Evolutionary conservation across 805 yeast species (phyloP), one percentile per base, ranked within the genome.

Genomic region (Wickerhamomyces canadensis): DNA sequence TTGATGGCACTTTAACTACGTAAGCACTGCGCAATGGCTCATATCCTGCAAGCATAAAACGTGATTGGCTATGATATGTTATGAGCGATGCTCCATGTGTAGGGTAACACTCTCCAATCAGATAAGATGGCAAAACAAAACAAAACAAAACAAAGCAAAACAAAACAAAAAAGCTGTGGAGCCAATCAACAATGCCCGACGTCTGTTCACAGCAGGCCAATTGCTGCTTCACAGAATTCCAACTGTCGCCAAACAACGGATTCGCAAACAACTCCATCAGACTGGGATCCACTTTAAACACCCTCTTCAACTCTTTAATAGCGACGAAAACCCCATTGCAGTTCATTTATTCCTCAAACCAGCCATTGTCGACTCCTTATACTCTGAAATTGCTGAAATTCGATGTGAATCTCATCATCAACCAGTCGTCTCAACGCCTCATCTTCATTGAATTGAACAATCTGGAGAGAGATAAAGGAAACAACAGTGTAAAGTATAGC

Each of bases 331-430:
- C 32, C 13, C 12, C 31, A 27, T 6, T 8, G 5, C 32, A 29
- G 23, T 29, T 29, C 15, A 15, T n/a, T 6, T 29, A 29, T 13
- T 29, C 32, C 7, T 12, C 24, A 4, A 18, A 29, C 9, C 6
- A 14, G 32, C 32, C 32, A 5, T n/a, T 29, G 16, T 29, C 32
- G 10, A 29, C 32, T 7, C 32, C 32, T 5, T 29, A 29, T 23
- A 19, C 18, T 12, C 12, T 29, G 17, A 29, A 19, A 13, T 11
- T 29, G 11, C 8, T n/a, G 9, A 19, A 11, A 6, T 19, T 19
- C 23, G n/a, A 29, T 6, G 13, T 29, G 15, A 29, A 29, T n/a
- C 23, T 29, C 7, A 11, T 29, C 15, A 19, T 29, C 16, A 29
- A 29, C 16, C 32, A 29, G 16, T 7, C 24, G 6, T 29, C 32